Conservation (phyloP, 352 stramenopile species). For the Globisporangium irregulare region DNA sequence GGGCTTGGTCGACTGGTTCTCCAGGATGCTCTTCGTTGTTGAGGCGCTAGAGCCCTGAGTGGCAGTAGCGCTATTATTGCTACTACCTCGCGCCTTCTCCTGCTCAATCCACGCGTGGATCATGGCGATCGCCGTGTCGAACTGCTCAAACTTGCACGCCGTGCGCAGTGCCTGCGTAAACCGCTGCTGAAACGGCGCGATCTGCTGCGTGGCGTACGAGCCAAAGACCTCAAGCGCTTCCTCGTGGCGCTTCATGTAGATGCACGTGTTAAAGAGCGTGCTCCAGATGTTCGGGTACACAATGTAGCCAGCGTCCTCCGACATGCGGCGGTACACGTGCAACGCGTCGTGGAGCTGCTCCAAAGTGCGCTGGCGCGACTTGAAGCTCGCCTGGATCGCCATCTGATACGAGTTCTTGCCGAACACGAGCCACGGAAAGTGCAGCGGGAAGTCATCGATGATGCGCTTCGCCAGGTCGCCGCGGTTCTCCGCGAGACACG, state of each 20-base stretch:
- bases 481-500: conserved; percentile 1
- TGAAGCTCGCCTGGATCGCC: conserved; percentile 13
- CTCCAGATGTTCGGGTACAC: conserved; percentile 34
- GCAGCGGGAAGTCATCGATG: conserved; percentile 5
- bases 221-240: conserved; percentile 25
- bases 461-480: conserved; percentile 11
- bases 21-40: conserved; percentile 5
- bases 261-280: conserved; percentile 35
- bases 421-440: conserved; percentile 18
- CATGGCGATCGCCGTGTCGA: conserved; percentile 30
- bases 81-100: no score
- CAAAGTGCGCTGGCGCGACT: conserved; percentile 1
- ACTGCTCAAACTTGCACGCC: conserved; percentile 24
- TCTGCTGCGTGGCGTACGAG: conserved; percentile 25
- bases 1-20: conserved; percentile 8
- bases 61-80: no score
- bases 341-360: conserved; percentile 28
- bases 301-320: conserved; percentile 31
- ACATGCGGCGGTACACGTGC: conserved; percentile 28
- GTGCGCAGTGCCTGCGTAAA: conserved; percentile 27
- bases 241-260: conserved; percentile 26
- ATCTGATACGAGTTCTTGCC: conserved; percentile 12
- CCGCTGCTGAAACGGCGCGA: conserved; percentile 18
- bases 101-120: conserved; percentile 23
- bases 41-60: no score